Percentiles rank a stretch among this genome's conserved stretches.
Conservation (phyloP, 2,329 filamentous ascomycete genomes). For the Capronia coronata region DNA sequence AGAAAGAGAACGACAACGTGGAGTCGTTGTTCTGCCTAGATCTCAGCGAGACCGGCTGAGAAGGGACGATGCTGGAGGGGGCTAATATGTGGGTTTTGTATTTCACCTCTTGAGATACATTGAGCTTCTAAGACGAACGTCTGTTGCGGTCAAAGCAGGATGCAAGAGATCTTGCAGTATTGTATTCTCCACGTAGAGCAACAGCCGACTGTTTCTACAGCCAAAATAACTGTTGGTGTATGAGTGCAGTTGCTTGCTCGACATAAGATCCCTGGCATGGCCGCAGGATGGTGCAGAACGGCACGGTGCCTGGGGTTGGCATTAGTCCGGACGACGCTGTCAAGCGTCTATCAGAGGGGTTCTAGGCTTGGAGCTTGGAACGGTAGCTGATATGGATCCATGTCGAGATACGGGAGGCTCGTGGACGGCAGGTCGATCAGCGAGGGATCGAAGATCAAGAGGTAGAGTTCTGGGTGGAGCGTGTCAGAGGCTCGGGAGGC, state of each 20-base stretch:
- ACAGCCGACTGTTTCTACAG: too few species aligned
- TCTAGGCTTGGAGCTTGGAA: background rate
- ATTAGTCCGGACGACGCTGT: too few species aligned
- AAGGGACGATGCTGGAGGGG: background rate
- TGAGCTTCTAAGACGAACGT: too few species aligned
- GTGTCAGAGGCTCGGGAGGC: background rate
- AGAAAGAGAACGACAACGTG: slow-evolving; percentile 2
- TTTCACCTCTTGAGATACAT: background rate
- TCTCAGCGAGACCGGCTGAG: background rate
- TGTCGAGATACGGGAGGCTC: background rate
- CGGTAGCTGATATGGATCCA: background rate
- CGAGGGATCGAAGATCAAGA: background rate
- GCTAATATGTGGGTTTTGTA: background rate
- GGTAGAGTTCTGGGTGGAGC: background rate
- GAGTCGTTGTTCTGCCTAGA: slow-evolving; percentile 18
- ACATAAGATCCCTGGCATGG: too few species aligned
- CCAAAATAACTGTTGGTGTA: too few species aligned
- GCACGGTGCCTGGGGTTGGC: too few species aligned
- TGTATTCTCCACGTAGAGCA: too few species aligned
- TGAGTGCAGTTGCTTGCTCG: too few species aligned
- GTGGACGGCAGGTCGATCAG: background rate
- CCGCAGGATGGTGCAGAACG: too few species aligned
- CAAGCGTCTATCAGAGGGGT: too few species aligned
- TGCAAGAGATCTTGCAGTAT: too few species aligned
- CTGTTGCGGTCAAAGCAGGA: too few species aligned